These are phyloP conservation scores for Fusarium tanahbumbuense DNA, from an alignment of 2,329 filamentous ascomycete species.

Conservation along the genomic window DNA sequence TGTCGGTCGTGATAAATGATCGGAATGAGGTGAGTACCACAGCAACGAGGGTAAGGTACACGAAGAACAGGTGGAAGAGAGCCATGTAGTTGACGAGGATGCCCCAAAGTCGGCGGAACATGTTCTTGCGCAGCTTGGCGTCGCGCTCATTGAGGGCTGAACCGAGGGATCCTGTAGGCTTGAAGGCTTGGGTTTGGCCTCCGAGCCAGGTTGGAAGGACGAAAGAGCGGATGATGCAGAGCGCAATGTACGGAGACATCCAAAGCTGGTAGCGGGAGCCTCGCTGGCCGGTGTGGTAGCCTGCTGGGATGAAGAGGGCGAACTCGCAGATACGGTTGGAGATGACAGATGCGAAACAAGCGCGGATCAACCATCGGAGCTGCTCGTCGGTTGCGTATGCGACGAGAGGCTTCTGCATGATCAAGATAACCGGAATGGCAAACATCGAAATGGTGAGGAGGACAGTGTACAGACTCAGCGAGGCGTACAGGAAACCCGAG, in stretches of 20 bases:
- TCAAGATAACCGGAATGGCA: slow-evolving; percentile 68
- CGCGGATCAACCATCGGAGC: slow-evolving; percentile 68
- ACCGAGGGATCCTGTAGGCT: slow-evolving; percentile 68
- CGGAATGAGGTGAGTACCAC: slow-evolving; percentile 64
- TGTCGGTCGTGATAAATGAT: slow-evolving; percentile 56
- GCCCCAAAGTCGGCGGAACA: slow-evolving; percentile 64
- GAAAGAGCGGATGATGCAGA: slow-evolving; percentile 68
- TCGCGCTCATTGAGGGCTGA: slow-evolving; percentile 70
- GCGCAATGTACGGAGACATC: slow-evolving; percentile 72
- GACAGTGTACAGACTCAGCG: slow-evolving; percentile 67
- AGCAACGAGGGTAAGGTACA: slow-evolving; percentile 64
- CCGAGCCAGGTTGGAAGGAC: slow-evolving; percentile 70
- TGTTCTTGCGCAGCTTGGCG: slow-evolving; percentile 60
- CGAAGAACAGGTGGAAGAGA: slow-evolving; percentile 65
- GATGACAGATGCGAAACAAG: slow-evolving; percentile 64
- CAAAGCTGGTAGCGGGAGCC: slow-evolving; percentile 68
- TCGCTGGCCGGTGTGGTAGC: slow-evolving; percentile 69
- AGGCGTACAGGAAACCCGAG: slow-evolving; percentile 68
- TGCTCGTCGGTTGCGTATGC: slow-evolving; percentile 65
- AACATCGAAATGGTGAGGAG: slow-evolving; percentile 66
- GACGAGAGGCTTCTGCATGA: slow-evolving; percentile 67
- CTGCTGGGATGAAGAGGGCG: slow-evolving; percentile 68
- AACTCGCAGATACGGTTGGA: slow-evolving; percentile 67
- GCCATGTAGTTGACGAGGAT: slow-evolving; percentile 68
- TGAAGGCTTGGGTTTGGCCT: slow-evolving; percentile 68